A percentile compares a stretch with the other conserved stretches of the same genome.
Evolutionary conservation across 768 basidiomycete genomes (phyloP).

Genomic region (Lentinula raphanica): DNA sequence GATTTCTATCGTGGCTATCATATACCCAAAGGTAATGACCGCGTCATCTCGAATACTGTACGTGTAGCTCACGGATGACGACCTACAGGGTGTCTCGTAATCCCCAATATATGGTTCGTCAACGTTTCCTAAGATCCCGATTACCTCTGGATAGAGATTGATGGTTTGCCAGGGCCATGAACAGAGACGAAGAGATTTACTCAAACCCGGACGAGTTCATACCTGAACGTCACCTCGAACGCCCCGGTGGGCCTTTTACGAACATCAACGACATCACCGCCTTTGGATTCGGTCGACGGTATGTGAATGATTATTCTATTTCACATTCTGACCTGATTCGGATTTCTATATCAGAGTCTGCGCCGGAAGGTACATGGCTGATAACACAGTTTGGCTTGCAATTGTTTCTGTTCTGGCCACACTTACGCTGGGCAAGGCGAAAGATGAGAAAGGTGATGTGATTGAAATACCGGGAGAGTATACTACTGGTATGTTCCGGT

Average conservation of each 20-base stretch:
- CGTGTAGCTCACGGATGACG: neutral
- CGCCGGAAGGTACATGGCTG: constrained; percentile 1
- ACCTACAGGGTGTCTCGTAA: constrained; percentile 14
- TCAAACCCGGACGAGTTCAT: neutral
- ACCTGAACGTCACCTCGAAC: neutral
- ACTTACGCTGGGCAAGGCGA: neutral
- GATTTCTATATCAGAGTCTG: constrained; percentile 3
- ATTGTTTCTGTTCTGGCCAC: neutral
- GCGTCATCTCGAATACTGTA: neutral
- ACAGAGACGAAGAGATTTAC: constrained; percentile 10
- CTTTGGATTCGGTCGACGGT: constrained; percentile 14
- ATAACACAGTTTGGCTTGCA: constrained; percentile 1
- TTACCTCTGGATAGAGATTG: neutral
- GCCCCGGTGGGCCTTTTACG: neutral
- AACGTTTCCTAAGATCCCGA: neutral
- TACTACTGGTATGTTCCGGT: neutral
- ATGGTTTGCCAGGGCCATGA: neutral
- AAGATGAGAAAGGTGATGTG: neutral
- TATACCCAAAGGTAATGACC: constrained; percentile 14
- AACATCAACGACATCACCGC: neutral
- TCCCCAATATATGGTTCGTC: constrained; percentile 11
- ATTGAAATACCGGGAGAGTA: neutral
- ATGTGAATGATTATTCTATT: no score
- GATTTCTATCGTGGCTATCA: constrained; percentile 21
- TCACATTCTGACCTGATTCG: no score